phyloP scores from a whole-genome alignment of 106 monocot genomes.

The Allium fistulosum region DNA sequence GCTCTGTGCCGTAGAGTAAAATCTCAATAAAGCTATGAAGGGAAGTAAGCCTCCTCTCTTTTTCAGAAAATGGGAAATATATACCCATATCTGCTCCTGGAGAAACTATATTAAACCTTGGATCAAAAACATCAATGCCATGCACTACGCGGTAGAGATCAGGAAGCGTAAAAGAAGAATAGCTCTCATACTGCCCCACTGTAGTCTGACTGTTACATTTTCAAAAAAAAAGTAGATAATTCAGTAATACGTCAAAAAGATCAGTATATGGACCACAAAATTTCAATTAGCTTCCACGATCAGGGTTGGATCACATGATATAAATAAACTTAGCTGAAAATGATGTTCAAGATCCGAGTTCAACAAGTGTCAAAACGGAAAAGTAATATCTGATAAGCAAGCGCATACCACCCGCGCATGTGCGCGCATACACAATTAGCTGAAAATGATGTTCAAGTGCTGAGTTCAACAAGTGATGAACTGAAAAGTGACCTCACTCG shows the following conservation, averaged over 20 bases:
- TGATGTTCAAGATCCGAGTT: neutral
- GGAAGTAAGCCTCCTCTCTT: conserved; percentile 73
- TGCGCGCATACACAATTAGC: no score
- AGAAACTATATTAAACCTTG: conserved; percentile 97
- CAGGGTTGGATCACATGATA: no score
- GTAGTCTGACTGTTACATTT: conserved; percentile 68
- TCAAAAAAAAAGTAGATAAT: no score
- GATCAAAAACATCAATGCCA: conserved; percentile 96
- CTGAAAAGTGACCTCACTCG: no score
- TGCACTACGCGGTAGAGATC: conserved; percentile 84
- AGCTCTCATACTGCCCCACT: conserved; percentile 96
- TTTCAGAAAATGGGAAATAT: conserved; percentile 80
- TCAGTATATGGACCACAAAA: no score
- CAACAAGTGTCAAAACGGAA: neutral
- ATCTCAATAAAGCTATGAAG: conserved; percentile 79
- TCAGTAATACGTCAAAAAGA: no score
- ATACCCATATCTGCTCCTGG: conserved; percentile 87
- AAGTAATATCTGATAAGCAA: neutral
- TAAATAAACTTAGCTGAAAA: neutral
- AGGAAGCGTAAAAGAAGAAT: conserved; percentile 84
- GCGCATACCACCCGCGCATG: no score
- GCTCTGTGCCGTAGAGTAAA: conserved; percentile 58
- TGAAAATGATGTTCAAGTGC: no score
- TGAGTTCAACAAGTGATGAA: no score
- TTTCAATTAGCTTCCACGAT: no score